These are phyloP conservation scores for Arthrobotrys musiformis DNA, from an alignment of 2,329 filamentous ascomycete species.

Conservation along the genomic window DNA sequence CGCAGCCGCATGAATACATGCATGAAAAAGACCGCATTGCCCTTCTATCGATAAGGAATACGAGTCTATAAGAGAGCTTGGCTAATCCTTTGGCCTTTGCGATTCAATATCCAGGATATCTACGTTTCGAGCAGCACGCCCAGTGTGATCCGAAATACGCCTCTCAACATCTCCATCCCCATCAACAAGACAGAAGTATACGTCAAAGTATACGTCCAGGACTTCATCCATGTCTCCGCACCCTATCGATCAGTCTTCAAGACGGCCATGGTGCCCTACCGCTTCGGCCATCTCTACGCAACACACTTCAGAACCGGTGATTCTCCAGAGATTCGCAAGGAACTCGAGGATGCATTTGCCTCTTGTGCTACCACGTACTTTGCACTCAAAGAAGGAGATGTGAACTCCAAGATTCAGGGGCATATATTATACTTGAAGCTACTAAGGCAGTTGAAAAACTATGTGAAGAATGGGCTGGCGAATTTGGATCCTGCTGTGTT, in stretches of 20 bases:
- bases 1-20: not conserved
- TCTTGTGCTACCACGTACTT: slow-evolving; percentile 51
- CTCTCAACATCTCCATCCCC: slow-evolving; percentile 38
- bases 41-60: slow-evolving; percentile 1
- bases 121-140: not conserved
- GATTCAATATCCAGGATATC: slow-evolving; percentile 1
- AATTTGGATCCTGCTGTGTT: slow-evolving; percentile 52
- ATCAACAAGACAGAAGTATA: slow-evolving; percentile 45
- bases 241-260: slow-evolving; percentile 46
- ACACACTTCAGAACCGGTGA: slow-evolving; percentile 49
- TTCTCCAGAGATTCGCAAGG: slow-evolving; percentile 46
- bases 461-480: slow-evolving; percentile 49
- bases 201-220: slow-evolving; percentile 50
- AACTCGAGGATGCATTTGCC: slow-evolving; percentile 46
- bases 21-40: not conserved
- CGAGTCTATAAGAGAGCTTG: not conserved
- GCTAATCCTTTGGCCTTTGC: not conserved
- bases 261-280: slow-evolving; percentile 50
- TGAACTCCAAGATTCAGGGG: slow-evolving; percentile 50
- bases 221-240: slow-evolving; percentile 54
- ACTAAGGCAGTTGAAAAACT: slow-evolving; percentile 43
- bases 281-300: slow-evolving; percentile 49
- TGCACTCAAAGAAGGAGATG: slow-evolving; percentile 44
- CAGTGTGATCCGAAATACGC: slow-evolving; percentile 12
- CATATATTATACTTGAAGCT: slow-evolving; percentile 48